A percentile compares a stretch with the other conserved stretches of the same genome.
These are phyloP conservation scores for Thalassiosira allenii DNA, from an alignment of 352 stramenopile species.

Conservation along the genomic window DNA sequence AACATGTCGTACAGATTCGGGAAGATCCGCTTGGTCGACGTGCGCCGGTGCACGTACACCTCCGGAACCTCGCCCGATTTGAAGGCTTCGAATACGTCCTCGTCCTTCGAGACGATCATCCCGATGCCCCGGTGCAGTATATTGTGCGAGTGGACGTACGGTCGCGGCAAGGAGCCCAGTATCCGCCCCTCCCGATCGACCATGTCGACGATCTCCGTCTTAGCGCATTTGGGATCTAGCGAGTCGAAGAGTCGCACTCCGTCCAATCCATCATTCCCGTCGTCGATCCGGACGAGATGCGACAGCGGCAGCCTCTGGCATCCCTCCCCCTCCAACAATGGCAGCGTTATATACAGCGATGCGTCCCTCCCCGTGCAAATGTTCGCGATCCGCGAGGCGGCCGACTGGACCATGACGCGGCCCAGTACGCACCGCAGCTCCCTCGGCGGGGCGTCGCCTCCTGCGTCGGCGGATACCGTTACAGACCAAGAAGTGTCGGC, in stretches of 20 bases:
- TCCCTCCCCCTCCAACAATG: constrained; percentile 18
- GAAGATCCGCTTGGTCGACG: constrained; percentile 80
- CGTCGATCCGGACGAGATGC: too few species aligned
- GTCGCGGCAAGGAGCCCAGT: constrained; percentile 68
- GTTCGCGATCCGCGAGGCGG: constrained; percentile 22
- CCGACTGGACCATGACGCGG: constrained; percentile 45
- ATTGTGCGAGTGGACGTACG: constrained; percentile 76
- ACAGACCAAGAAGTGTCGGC: constrained; percentile 24
- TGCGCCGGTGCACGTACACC: constrained; percentile 77
- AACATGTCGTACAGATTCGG: constrained; percentile 85
- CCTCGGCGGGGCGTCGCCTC: constrained; percentile 1
- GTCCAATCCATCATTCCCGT: neutral
- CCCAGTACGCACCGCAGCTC: constrained; percentile 44
- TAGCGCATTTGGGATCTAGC: constrained; percentile 24
- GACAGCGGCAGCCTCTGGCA: constrained; percentile 29
- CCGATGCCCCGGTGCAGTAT: constrained; percentile 80
- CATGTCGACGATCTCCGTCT: constrained; percentile 75
- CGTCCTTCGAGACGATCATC: constrained; percentile 68
- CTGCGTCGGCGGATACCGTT: neutral
- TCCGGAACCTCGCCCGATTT: constrained; percentile 2
- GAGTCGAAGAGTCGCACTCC: constrained; percentile 37
- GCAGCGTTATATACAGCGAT: constrained; percentile 40
- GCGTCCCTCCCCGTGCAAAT: neutral
- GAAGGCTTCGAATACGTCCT: constrained; percentile 17
- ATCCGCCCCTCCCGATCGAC: constrained; percentile 53